Evolutionary conservation across 1,139 yeast species (phyloP), one percentile per base, ranked within the genome.

Genomic region (Debaryomyces subglobosus): DNA sequence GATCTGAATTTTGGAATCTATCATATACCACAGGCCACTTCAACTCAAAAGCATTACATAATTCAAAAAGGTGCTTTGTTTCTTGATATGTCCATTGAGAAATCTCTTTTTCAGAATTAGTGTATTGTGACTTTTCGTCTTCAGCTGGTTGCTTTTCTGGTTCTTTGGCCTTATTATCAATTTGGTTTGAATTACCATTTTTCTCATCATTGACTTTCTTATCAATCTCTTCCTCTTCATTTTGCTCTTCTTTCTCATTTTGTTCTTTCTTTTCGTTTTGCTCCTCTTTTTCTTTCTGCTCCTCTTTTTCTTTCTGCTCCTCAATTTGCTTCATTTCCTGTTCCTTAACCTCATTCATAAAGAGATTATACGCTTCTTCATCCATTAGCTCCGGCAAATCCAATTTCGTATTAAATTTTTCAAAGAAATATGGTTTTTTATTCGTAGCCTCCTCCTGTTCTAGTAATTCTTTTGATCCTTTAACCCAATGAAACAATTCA

Each of bases 21-120:
- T 94, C 99, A 52, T 80, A 75, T 10, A 94, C 82, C 1, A 91
- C 85, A 9, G 86, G 81, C 98, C 99, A 94, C 54, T 95, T 81
- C 60, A 94, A 74, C 62, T 94, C 98, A 62, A 81, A 92, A 1
- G 77, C 79, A 35, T 74, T 67, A 53, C 96, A 89, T 32, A 89
- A 69, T 1, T 84, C 86, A 65, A 92, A 90, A 23, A 94, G 69
- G 52, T 87, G 82, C 44, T 72, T 72, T 0, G 97, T 89, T 63
- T 94, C 98, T 39, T 85, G 85, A 58, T 78, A 89, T 2, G 81
- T 71, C 97, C 98, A 92, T 24, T 55, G 53, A 20, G n/a, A 33
- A 29, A 29, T 33, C 33, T 33, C 43, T 4, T 23, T 16, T 36
- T 41, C 35, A 10, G 25, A 12, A 16, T 39, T 24, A 12, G 12